Evolutionary conservation across 345 rosid genomes (phyloP), one percentile per base, ranked within the genome.

Genomic region (Populus ilicifolia): DNA sequence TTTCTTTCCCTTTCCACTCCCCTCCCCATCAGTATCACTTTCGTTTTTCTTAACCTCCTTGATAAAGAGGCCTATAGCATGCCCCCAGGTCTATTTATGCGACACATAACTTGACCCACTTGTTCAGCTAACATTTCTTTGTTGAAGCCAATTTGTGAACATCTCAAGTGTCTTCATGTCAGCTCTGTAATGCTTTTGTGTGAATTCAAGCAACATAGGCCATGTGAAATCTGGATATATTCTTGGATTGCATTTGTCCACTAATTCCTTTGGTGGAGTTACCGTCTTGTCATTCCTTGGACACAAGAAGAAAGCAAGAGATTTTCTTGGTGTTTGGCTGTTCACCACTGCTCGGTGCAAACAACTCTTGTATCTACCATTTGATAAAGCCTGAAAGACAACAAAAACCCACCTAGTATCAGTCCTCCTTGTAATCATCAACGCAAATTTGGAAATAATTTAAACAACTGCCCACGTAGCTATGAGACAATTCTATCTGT

Each of bases 331-430:
- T 3, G 85, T 94, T 72, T 78, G 77, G 63, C 88, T 92, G 86
- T 94, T 96, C 77, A 96, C 98, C 50, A 96, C 97, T 17, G 99
- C 99, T 67, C 96, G 79, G 84, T 96, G 99, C 85, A 96, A 68
- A 84, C 98, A 94, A 66, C 99, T 96, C 85, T 90, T 94, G 90
- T 87, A 94, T 80, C 77, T 87, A 2, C 94, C 92, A 73, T 96
- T 96, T 2, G 98, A 89, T 18, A 96, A 89, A 39, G 99, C 99
- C 99, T 96, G 77, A 25, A 61, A 23, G 59, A 70, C 1, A 8
- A 30, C 17, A 59, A 43, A 61, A 23, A 68, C n/a, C 10, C 61
- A 23, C 64, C 0, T 23, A 10, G 4, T 59, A 23, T 59, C 2
- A n/a, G 14, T n/a, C 25, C 27, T 3, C 23, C 25, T 1, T 59